Percentiles rank a stretch among this genome's conserved stretches.
These are phyloP conservation scores for Pezicula rhizophila DNA, from an alignment of 2,329 filamentous ascomycete species.

Conservation along the genomic window DNA sequence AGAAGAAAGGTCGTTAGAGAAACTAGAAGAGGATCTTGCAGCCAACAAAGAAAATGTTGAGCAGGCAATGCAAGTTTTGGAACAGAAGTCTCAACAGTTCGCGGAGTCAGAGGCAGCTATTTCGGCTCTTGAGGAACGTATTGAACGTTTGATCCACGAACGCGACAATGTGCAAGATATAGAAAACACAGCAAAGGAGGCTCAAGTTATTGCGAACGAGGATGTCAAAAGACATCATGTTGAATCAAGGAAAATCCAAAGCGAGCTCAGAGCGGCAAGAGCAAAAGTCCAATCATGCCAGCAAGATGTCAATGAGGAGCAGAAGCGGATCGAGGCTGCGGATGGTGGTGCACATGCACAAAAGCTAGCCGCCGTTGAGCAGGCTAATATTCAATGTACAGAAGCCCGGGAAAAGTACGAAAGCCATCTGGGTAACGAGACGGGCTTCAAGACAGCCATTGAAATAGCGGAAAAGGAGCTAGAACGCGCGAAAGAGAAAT, in stretches of 20 bases:
- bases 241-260: slow-evolving; percentile 61
- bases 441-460: slow-evolving; percentile 30
- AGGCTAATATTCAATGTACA: slow-evolving; percentile 45
- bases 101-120: slow-evolving; percentile 28
- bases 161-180: slow-evolving; percentile 39
- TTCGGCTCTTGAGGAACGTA: slow-evolving; percentile 23
- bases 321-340: slow-evolving; percentile 55
- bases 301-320: slow-evolving; percentile 47
- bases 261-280: slow-evolving; percentile 48
- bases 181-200: slow-evolving; percentile 42
- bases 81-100: slow-evolving; percentile 38
- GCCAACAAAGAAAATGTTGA: slow-evolving; percentile 31
- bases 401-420: slow-evolving; percentile 37
- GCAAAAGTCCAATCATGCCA: slow-evolving; percentile 40
- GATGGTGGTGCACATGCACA: slow-evolving; percentile 64
- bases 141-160: slow-evolving; percentile 18
- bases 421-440: slow-evolving; percentile 33
- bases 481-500: slow-evolving; percentile 18
- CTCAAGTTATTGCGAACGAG: slow-evolving; percentile 45
- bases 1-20: slow-evolving; percentile 53
- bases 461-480: slow-evolving; percentile 28
- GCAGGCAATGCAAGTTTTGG: slow-evolving; percentile 38
- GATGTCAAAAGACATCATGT: slow-evolving; percentile 49
- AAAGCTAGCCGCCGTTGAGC: slow-evolving; percentile 53
- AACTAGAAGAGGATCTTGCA: slow-evolving; percentile 30